phyloP scores from a whole-genome alignment of 352 stramenopile genomes.

The Pythium pyrilobum region DNA sequence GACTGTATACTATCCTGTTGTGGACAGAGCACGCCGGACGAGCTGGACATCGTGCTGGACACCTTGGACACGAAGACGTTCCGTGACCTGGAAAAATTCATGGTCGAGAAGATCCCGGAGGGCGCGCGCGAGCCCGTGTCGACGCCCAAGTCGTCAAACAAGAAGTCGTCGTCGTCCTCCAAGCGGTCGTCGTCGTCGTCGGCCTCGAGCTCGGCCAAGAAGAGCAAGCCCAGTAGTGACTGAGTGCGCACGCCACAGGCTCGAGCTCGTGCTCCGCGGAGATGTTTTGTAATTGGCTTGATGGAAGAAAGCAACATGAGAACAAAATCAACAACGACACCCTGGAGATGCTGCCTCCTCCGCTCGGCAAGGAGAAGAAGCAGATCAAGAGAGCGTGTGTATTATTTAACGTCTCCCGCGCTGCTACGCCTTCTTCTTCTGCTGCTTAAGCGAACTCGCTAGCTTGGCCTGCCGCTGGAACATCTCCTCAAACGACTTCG shows the following conservation, averaged over 20 bases:
- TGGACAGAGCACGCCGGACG: slow-evolving; percentile 66
- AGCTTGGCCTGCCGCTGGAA: slow-evolving; percentile 50
- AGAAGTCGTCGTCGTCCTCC: slow-evolving; percentile 26
- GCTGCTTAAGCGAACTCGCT: slow-evolving; percentile 45
- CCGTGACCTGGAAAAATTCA: slow-evolving; percentile 75
- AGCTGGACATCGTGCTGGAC: slow-evolving; percentile 87
- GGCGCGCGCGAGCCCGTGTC: slow-evolving; percentile 51
- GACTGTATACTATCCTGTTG: not conserved
- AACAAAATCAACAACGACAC: too few species aligned
- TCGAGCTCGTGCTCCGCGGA: not conserved
- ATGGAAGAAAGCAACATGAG: too few species aligned
- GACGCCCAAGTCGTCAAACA: slow-evolving; percentile 53
- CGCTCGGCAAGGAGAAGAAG: too few species aligned
- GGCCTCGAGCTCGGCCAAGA: slow-evolving; percentile 37
- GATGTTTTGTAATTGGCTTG: too few species aligned
- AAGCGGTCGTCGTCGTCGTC: slow-evolving; percentile 19
- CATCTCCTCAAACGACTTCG: slow-evolving; percentile 38
- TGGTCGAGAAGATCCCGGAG: slow-evolving; percentile 69
- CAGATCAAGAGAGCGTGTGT: not conserved
- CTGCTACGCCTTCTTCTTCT: slow-evolving; percentile 17
- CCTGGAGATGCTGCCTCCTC: too few species aligned
- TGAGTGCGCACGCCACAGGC: not conserved
- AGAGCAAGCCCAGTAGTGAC: slow-evolving; percentile 33
- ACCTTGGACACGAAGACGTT: slow-evolving; percentile 87
- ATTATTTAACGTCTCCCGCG: slow-evolving; percentile 5